Base-by-base conservation (phyloP, 2,329 filamentous ascomycete genomes). In the Fusarium haematococcum region DNA sequence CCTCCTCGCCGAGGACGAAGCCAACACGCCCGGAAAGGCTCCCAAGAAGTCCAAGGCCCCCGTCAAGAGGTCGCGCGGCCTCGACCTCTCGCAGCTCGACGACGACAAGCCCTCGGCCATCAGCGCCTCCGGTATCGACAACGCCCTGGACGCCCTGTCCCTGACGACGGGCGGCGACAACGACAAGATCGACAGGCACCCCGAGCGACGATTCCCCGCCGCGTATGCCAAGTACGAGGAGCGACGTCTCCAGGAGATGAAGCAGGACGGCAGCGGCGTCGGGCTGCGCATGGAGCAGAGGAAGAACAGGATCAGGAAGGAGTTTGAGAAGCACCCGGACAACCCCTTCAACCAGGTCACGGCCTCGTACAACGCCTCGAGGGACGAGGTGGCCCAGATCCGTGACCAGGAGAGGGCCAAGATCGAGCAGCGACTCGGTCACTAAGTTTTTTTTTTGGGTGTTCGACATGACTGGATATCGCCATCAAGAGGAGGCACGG, bases 271-370 rank as follows among this genome's bases (percentile, higher is more conserved):
- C 63, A 91, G 86, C 76, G 88, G 88, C 23, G 83, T 93, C 67
- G 95, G 94, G 1, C 83, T 98, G 80, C 88, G 95, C 67, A 87
- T 94, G 77, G 91, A 97, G 77, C 95, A 98, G 89, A 93, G 94
- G 84, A 92, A 95, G 79, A 93, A 96, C 73, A 88, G 92, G 80
- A 94, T 97, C 76, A 85, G 90, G 72, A 97, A 97, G 87, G 97
- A 98, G 85, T 99, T 98, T 83, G 93, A 97, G 84, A 97, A 95
- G 87, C 94, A 93, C 79, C 92, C 94, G 2, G 96, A 98, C 78
- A 99, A 99, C 83, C 97, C 97, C 16, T 97, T 97, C 85, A 98
- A 98, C 85, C 94, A 97, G 85, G 91, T 92, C 18, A 90, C 87
- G 61, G 94, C 91, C 3, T 83, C 87, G 4, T 97, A 95, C 84